Evolutionary conservation across 768 basidiomycete species (phyloP).

Genomic region (Trametes sanguinea): DNA sequence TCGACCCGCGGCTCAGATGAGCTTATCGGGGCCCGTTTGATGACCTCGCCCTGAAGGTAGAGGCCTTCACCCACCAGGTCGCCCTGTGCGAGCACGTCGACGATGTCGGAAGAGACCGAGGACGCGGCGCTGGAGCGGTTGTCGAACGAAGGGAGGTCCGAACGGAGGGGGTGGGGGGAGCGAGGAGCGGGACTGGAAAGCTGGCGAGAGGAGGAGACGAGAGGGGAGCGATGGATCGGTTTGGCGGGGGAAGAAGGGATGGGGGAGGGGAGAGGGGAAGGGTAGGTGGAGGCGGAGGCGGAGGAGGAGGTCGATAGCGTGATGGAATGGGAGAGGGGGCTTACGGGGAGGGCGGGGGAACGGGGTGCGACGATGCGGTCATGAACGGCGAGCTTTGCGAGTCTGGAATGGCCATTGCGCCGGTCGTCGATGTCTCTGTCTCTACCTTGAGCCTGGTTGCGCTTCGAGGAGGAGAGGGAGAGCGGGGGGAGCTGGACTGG

Average conservation of each 20-base stretch:
- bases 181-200: conserved; percentile 28
- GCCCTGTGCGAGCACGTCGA: conserved; percentile 70
- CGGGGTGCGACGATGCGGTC: conserved; percentile 27
- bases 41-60: conserved; percentile 63
- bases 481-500: conserved; percentile 38
- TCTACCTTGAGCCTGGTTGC: conserved; percentile 22
- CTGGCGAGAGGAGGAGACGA: conserved; percentile 28
- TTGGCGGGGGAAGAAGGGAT: conserved; percentile 27
- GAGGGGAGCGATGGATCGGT: conserved; percentile 27
- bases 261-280: conserved; percentile 37
- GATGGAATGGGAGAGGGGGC: conserved; percentile 35
- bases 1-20: conserved; percentile 37
- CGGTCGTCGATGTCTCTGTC: conserved; percentile 24
- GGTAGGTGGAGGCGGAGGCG: conserved; percentile 36
- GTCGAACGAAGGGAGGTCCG: conserved; percentile 22
- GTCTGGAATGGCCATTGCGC: conserved; percentile 24
- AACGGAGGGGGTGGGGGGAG: conserved; percentile 27
- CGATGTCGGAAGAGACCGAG: conserved; percentile 43
- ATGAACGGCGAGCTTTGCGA: conserved; percentile 27
- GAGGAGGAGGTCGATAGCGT: conserved; percentile 36
- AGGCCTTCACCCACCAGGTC: conserved; percentile 74
- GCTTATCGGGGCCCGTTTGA: conserved; percentile 57
- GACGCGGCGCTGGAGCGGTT: conserved; percentile 23
- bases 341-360: conserved; percentile 27
- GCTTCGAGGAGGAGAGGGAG: conserved; percentile 37